Conservation (phyloP, 2,329 filamentous ascomycete genomes). For the Hymenoscyphus scutula region DNA sequence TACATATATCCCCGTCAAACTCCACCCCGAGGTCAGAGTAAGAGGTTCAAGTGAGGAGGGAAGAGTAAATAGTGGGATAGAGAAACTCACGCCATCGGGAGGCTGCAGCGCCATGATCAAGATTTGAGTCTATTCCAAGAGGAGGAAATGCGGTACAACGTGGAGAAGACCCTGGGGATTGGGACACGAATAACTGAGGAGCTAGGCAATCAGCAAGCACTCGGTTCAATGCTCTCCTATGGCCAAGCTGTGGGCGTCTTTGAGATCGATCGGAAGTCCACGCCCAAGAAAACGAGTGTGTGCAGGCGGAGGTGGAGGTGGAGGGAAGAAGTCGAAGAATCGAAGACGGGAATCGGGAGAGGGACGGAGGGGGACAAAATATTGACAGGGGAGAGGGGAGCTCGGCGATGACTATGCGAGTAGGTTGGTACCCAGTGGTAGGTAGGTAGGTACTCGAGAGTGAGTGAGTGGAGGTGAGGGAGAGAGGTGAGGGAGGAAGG, state of each 20-base stretch:
- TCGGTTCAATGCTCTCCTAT: neutral
- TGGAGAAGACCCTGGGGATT: neutral
- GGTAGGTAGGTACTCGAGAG: neutral
- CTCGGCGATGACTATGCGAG: neutral
- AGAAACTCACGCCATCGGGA: neutral
- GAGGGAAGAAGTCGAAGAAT: neutral
- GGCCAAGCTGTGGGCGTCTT: neutral
- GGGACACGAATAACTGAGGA: neutral
- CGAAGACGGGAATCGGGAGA: too few relatives aligned
- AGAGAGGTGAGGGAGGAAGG: neutral
- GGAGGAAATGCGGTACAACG: constrained; percentile 2
- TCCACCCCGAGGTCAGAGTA: neutral
- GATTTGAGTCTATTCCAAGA: constrained; percentile 5
- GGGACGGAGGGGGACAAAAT: neutral
- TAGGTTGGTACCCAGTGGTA: too few relatives aligned
- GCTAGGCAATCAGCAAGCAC: neutral
- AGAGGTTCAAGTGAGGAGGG: neutral
- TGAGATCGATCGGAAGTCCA: neutral
- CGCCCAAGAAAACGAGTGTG: neutral
- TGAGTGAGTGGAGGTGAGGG: too few relatives aligned
- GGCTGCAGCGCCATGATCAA: neutral
- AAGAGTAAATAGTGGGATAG: too few relatives aligned
- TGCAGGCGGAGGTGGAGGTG: neutral
- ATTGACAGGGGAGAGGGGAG: neutral
- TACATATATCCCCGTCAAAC: neutral